Evolutionary conservation across 768 basidiomycete species (phyloP).

Genomic region (Clathrus columnatus): DNA sequence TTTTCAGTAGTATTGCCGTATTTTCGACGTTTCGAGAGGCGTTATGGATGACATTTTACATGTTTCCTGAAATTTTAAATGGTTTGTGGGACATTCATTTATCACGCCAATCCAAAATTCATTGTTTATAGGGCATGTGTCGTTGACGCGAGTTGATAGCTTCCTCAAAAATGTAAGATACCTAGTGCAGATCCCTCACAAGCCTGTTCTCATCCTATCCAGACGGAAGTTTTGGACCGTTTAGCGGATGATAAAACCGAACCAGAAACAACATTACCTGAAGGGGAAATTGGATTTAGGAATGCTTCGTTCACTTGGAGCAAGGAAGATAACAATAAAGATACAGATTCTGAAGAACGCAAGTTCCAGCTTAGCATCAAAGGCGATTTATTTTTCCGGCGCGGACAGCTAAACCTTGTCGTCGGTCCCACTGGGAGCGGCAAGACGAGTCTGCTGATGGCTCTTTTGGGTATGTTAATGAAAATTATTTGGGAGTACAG

Average conservation of each 20-base stretch:
- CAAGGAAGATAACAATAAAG: background rate
- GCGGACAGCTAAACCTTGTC: conserved; percentile 7
- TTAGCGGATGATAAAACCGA: background rate
- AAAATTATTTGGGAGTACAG: background rate
- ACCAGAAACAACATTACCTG: background rate
- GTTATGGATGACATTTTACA: conserved; percentile 10
- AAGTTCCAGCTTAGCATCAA: conserved; percentile 11
- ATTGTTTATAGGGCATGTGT: conserved; percentile 22
- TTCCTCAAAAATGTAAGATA: conserved; percentile 22
- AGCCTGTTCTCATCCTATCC: background rate
- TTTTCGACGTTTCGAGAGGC: conserved; percentile 29
- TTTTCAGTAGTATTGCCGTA: conserved; percentile 30
- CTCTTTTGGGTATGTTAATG: background rate
- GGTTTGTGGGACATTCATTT: background rate
- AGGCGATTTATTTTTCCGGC: conserved; percentile 7
- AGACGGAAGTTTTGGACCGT: conserved; percentile 1
- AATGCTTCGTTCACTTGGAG: conserved; percentile 18
- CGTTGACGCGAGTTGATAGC: conserved; percentile 27
- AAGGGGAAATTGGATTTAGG: background rate
- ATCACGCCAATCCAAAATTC: background rate
- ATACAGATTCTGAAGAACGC: conserved; percentile 11
- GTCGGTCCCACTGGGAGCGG: conserved; percentile 11
- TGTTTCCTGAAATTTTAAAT: background rate
- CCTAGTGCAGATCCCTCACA: background rate
- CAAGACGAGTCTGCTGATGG: conserved; percentile 6